Evolutionary conservation across 345 rosid species (phyloP).

Genomic region (Lenwebbia sp.): DNA sequence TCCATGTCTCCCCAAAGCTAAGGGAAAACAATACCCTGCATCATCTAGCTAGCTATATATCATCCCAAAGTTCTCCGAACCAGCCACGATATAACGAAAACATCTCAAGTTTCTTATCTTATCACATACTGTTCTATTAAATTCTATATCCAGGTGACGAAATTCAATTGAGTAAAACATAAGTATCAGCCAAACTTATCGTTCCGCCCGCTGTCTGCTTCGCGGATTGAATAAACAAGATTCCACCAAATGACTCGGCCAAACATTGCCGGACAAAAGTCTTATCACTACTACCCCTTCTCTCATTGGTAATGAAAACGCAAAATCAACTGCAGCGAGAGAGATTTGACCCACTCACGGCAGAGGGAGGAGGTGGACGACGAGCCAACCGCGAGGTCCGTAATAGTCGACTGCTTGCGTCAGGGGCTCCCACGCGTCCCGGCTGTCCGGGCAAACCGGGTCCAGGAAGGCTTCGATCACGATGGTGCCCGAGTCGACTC

Average conservation of each 20-base stretch:
- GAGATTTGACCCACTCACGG: slow-evolving; percentile 39
- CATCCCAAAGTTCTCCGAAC: not conserved
- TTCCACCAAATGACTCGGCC: not conserved
- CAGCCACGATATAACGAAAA: not conserved
- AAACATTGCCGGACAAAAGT: not conserved
- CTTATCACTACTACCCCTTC: not conserved
- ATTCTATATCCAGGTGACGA: not conserved
- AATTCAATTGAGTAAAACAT: not conserved
- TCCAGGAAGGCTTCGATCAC: slow-evolving; percentile 68
- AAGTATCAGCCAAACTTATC: not conserved
- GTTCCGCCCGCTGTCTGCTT: not conserved
- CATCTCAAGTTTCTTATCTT: not conserved
- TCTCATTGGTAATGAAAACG: not conserved
- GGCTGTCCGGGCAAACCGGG: slow-evolving; percentile 73
- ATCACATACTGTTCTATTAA: not conserved
- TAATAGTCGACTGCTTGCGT: slow-evolving; percentile 42
- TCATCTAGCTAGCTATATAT: not conserved
- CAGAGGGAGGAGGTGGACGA: slow-evolving; percentile 63
- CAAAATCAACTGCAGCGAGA: not conserved
- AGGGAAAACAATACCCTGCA: not conserved
- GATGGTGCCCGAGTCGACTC: slow-evolving; percentile 27
- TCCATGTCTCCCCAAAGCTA: not conserved
- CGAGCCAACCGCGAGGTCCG: slow-evolving; percentile 41
- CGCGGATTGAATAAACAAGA: not conserved
- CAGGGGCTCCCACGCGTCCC: slow-evolving; percentile 79